phyloP scores from a whole-genome alignment of 2,329 filamentous ascomycete species.

The Thelonectria blattea region DNA sequence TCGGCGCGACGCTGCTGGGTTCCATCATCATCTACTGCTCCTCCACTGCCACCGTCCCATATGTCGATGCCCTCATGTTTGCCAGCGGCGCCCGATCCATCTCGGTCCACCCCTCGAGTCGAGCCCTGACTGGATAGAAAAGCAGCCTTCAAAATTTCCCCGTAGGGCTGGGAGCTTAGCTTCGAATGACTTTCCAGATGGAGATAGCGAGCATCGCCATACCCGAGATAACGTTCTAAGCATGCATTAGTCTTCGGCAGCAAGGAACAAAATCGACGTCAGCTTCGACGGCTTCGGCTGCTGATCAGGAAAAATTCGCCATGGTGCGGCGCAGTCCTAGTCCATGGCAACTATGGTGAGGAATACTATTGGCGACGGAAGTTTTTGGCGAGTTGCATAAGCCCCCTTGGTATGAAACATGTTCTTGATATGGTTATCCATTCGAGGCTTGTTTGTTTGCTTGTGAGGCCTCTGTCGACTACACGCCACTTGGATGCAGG shows the following conservation, averaged over 20 bases:
- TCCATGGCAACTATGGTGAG: too few species aligned
- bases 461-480: too few species aligned
- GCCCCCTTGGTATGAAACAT: too few species aligned
- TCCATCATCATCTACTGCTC: conserved; percentile 78
- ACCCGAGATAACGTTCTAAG: neutral
- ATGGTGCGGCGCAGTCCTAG: too few species aligned
- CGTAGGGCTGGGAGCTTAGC: neutral
- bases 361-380: too few species aligned
- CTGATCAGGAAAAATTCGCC: neutral
- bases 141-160: neutral
- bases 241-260: neutral
- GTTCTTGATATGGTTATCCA: too few species aligned
- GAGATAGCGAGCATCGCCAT: neutral
- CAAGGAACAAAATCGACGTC: neutral
- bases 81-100: conserved; percentile 62
- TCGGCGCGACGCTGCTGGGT: conserved; percentile 72
- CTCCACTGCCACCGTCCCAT: conserved; percentile 65
- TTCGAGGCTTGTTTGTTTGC: too few species aligned
- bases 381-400: too few species aligned
- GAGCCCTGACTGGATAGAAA: neutral
- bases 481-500: too few species aligned
- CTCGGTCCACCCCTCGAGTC: neutral
- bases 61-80: conserved; percentile 90
- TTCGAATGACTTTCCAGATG: neutral
- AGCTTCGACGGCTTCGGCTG: neutral